A percentile compares a stretch with the other conserved stretches of the same genome.
Evolutionary conservation across 2,329 filamentous ascomycete species (phyloP).

Genomic region (Penicillium hordei): DNA sequence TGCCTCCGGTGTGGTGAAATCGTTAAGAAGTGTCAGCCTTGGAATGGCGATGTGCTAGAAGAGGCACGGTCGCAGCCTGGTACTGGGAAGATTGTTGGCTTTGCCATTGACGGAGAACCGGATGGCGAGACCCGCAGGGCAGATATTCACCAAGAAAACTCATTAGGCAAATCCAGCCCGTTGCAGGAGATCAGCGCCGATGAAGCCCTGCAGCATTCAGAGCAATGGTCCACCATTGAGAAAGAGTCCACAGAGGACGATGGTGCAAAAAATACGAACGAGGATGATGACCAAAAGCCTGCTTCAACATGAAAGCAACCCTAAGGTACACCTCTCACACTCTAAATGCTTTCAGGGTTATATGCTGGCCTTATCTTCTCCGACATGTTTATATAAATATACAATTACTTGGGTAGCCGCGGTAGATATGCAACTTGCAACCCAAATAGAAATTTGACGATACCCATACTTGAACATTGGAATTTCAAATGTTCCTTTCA

Average conservation of each 20-base stretch:
- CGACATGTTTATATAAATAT: constrained; percentile 9
- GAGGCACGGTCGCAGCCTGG: constrained; percentile 36
- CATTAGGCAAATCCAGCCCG: constrained; percentile 20
- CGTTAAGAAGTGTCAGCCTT: constrained; percentile 83
- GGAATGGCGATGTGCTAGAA: constrained; percentile 80
- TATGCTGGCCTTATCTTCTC: not conserved
- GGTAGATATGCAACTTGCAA: not conserved
- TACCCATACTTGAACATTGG: constrained; percentile 13
- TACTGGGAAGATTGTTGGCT: constrained; percentile 45
- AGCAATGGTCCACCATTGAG: constrained; percentile 40
- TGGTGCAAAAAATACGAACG: not conserved
- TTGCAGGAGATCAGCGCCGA: constrained; percentile 33
- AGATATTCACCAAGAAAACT: constrained; percentile 7
- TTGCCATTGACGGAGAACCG: constrained; percentile 35
- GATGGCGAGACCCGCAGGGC: constrained; percentile 13
- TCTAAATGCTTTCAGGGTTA: not conserved
- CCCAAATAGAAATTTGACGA: constrained; percentile 13
- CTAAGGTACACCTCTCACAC: not conserved
- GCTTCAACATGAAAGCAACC: not conserved
- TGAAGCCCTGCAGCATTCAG: constrained; percentile 38
- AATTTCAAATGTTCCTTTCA: not conserved
- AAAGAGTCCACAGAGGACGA: constrained; percentile 25
- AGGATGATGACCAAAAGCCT: not conserved
- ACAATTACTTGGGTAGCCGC: not conserved
- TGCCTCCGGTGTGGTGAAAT: constrained; percentile 85